Percentiles rank a stretch among this genome's conserved stretches.
Evolutionary conservation across 148 eudicot species (phyloP).

Genomic region (Nyssa sinensis): DNA sequence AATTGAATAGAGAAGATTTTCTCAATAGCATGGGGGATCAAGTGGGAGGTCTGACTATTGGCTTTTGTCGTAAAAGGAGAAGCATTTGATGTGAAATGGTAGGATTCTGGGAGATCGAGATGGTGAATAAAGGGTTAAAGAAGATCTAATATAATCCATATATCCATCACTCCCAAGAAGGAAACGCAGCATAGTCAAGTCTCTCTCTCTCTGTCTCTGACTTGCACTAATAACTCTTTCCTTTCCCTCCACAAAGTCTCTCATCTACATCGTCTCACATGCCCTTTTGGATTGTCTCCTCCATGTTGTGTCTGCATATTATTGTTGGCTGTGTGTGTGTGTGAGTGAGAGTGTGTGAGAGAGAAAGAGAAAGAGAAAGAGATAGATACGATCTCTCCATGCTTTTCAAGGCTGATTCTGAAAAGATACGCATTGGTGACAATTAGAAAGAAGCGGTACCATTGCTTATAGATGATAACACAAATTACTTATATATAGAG

Average conservation of each 20-base stretch:
- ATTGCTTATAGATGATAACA: too few species aligned
- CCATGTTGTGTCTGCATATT: not conserved
- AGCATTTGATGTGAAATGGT: not conserved
- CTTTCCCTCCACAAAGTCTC: not conserved
- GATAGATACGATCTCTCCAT: too few species aligned
- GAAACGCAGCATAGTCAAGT: not conserved
- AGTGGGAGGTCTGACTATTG: not conserved
- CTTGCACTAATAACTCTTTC: too few species aligned
- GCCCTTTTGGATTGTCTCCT: not conserved
- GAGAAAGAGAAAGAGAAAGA: not conserved
- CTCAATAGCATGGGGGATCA: not conserved
- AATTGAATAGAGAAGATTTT: not conserved
- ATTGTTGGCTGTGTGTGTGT: not conserved
- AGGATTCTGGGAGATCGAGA: not conserved
- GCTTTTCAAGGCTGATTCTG: not conserved
- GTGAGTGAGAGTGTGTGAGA: too few species aligned
- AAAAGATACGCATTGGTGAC: not conserved
- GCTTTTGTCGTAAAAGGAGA: not conserved
- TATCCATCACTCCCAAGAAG: not conserved
- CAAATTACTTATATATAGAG: too few species aligned
- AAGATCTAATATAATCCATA: not conserved
- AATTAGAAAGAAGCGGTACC: not conserved
- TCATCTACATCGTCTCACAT: not conserved
- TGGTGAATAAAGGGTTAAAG: not conserved
- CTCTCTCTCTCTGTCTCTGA: not conserved